Base-by-base conservation (phyloP, 2,329 filamentous ascomycete genomes). In the Alternaria brassicae region DNA sequence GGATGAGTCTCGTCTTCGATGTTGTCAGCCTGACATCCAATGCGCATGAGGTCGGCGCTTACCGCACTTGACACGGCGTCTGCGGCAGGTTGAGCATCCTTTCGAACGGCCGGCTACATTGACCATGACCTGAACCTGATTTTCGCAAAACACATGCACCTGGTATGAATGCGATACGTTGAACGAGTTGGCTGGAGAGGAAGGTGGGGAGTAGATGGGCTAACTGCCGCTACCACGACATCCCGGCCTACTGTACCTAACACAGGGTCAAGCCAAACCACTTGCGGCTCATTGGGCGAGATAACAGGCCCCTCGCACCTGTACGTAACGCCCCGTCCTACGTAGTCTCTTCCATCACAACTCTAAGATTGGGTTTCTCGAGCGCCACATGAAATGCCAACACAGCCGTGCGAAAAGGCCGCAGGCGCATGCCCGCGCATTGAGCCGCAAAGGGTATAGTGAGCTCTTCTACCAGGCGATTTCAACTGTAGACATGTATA, bases 21-120 rank as follows among this genome's bases (percentile, higher is more conserved):
- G 23, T 37, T 42, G 53, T 64, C 34, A 64, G 53, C 53, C 39
- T 39, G 25, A 21, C 2, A 25, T 45, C 58, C 45, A 23, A 39
- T 23, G 9, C 6, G 28, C 12, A 21, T 12, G 6, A 27, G n/a
- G 40, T 53, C 19, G 39, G 49, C 53, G 56, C 71, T 64, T 63
- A 75, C 72, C 73, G 48, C 73, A 76, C 65, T 75, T 75, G 19
- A 76, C 53, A 21, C 66, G 72, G 44, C 72, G 59, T 54, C 60
- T 56, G 25, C 72, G 73, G 55, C 73, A 76, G n/a, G 60, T 68
- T 19, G 68, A 69, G 50, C 73, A 76, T 41, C 71, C 73, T 61
- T 70, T 74, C 2, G 73, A 76, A 41, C 72, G 63, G 28, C 73
- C 73, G 4, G 69, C 71, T 25, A 74, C 58, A 59, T 75, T 75